Evolutionary conservation across 2,329 filamentous ascomycete genomes (phyloP), one percentile per base, ranked within the genome.

Genomic region (Cladobotryum mycophilum): DNA sequence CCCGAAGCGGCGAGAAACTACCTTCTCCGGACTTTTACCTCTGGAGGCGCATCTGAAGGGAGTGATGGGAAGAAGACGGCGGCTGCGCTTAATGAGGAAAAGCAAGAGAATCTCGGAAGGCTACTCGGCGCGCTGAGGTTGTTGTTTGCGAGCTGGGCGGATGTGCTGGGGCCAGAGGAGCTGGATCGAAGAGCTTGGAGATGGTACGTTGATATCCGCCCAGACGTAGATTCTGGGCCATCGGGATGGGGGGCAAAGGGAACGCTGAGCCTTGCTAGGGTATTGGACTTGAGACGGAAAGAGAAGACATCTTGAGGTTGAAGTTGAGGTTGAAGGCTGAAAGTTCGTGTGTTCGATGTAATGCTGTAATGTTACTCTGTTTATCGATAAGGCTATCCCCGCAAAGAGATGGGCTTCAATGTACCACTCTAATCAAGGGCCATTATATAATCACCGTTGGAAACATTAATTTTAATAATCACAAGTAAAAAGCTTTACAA

Each of bases 241-340:
- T 80, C 82, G 17, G 89, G 90, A 2, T 95, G 89, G 89, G 89
- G 89, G 25, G 86, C 85, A 12, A 93, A 92, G 66, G 88, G 86
- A 1, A 70, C 74, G 48, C 72, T 95, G 25, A 82, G 75, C 57
- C 64, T 95, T 35, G 70, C 71, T 13, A 81, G 82, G 56, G 88
- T 95, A 38, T 64, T 91, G 56, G 75, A 75, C 8, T 60, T 88
- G 55, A 74, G 78, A 41, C 60, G 62, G 14, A 65, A 59, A 47
- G 56, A 45, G 2, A 22, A 14, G 15, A 36, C 18, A 41, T 34
- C 20, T 46, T 30, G 35, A 46, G 48, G 18, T 20, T 5, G 49
- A 13, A 25, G 43, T 40, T 4, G 45, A 42, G 4, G 15, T 15
- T 2, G 36, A 14, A 14, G n/a, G 4, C 5, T 37, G 36, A 40